Percentiles rank a stretch among this genome's conserved stretches.
Conservation (phyloP, 2,329 filamentous ascomycete genomes). For the Pseudogymnoascus verrucosus region DNA sequence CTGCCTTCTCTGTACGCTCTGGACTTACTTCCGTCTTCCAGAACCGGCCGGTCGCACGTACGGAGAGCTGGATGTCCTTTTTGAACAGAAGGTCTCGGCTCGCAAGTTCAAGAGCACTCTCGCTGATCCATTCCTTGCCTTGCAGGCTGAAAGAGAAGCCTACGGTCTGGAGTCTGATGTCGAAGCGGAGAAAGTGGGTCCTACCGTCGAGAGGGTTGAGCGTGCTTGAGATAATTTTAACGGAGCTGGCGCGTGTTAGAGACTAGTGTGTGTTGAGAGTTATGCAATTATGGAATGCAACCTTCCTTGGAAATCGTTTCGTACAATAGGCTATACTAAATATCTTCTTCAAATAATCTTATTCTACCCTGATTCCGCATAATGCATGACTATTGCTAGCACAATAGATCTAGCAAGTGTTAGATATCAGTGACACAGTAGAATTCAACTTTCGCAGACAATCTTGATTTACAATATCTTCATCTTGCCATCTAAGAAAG, state of each 20-base stretch:
- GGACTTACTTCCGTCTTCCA: constrained; percentile 31
- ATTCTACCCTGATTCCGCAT: background rate
- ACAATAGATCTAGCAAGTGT: background rate
- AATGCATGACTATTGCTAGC: background rate
- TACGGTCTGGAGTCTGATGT: background rate
- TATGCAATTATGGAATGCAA: background rate
- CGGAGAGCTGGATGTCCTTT: constrained; percentile 75
- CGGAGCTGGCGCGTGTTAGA: background rate
- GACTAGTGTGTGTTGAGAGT: background rate
- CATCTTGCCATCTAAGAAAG: background rate
- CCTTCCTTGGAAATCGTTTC: background rate
- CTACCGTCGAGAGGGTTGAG: background rate
- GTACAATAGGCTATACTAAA: background rate
- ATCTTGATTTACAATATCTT: background rate
- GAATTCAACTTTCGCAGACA: background rate
- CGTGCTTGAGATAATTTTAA: constrained; percentile 4
- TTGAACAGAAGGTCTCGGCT: constrained; percentile 54
- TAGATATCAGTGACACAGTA: background rate
- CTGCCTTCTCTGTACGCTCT: constrained; percentile 30
- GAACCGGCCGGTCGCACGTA: constrained; percentile 74
- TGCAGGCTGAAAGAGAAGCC: background rate
- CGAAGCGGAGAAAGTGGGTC: background rate
- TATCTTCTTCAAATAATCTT: background rate
- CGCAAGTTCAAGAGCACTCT: constrained; percentile 39
- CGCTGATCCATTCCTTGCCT: constrained; percentile 50